phyloP scores from a whole-genome alignment of 2,329 filamentous ascomycete species.

The Diaporthe sp. region DNA sequence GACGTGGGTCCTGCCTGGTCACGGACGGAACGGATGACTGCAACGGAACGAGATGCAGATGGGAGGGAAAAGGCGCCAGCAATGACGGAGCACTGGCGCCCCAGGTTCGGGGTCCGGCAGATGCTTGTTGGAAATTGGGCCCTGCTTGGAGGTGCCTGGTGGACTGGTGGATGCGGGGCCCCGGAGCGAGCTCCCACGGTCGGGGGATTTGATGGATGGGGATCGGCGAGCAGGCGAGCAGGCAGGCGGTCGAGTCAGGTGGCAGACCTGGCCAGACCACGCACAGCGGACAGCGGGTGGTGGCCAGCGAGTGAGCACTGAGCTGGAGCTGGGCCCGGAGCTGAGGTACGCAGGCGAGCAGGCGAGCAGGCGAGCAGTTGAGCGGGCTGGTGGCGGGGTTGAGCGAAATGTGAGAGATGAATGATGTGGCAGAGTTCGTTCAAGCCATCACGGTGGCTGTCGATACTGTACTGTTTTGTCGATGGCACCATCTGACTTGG shows the following conservation, averaged over 20 bases:
- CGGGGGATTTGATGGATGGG: slow-evolving; percentile 10
- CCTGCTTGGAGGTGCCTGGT: slow-evolving; percentile 16
- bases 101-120: slow-evolving; percentile 31
- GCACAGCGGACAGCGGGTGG: not conserved
- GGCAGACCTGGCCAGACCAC: slow-evolving; percentile 12
- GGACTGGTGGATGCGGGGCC: slow-evolving; percentile 21
- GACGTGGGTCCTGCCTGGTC: slow-evolving; percentile 31
- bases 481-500: slow-evolving; percentile 9
- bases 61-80: slow-evolving; percentile 8
- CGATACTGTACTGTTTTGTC: not conserved
- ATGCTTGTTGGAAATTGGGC: slow-evolving; percentile 12
- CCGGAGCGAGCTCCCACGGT: slow-evolving; percentile 12
- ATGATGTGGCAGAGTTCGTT: slow-evolving; percentile 16
- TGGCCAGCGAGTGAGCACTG: not conserved
- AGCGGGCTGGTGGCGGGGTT: not conserved
- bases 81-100: slow-evolving; percentile 32
- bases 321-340: not conserved
- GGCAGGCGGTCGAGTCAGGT: slow-evolving; percentile 17
- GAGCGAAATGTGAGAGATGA: not conserved
- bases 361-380: not conserved
- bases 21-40: slow-evolving; percentile 22
- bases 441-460: not conserved
- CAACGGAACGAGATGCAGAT: slow-evolving; percentile 24
- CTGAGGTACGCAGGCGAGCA: not conserved
- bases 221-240: slow-evolving; percentile 6